Percentiles rank a stretch among this genome's conserved stretches.
Evolutionary conservation across 2,329 filamentous ascomycete species (phyloP).

Genomic region (Trichoderma cornu-damae): DNA sequence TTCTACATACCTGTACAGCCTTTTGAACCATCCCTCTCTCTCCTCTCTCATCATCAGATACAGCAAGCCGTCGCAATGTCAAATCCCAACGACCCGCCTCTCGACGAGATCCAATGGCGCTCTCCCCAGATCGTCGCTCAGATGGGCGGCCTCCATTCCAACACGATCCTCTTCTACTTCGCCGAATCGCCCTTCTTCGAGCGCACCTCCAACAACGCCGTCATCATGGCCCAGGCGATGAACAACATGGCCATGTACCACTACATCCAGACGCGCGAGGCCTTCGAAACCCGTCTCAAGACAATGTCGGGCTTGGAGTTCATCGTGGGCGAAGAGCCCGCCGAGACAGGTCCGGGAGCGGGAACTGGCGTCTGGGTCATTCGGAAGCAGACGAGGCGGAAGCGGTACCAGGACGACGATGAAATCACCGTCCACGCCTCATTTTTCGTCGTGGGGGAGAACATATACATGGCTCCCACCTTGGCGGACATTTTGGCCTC

Average conservation of each 20-base stretch:
- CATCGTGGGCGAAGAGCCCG: conserved; percentile 59
- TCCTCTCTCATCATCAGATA: background rate
- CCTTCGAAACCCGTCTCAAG: conserved; percentile 57
- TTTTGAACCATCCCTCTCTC: background rate
- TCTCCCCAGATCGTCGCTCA: conserved; percentile 44
- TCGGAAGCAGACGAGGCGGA: conserved; percentile 60
- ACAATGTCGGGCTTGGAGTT: conserved; percentile 65
- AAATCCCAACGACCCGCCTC: conserved; percentile 45
- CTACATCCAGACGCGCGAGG: conserved; percentile 55
- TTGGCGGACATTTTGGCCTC: conserved; percentile 55
- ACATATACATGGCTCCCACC: conserved; percentile 62
- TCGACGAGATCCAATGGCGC: conserved; percentile 65
- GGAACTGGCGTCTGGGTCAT: conserved; percentile 67
- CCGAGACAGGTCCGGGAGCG: conserved; percentile 58
- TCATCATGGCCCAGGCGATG: conserved; percentile 57
- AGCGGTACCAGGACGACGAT: conserved; percentile 51
- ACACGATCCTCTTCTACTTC: conserved; percentile 63
- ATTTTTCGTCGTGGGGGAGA: conserved; percentile 62
- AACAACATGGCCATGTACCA: conserved; percentile 55
- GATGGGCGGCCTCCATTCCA: conserved; percentile 58
- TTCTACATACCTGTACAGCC: background rate
- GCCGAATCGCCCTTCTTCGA: conserved; percentile 64
- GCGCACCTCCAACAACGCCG: conserved; percentile 61
- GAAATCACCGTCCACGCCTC: conserved; percentile 55
- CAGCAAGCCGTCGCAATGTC: conserved; percentile 33